phyloP scores from a whole-genome alignment of 768 basidiomycete species.

The Lactifluus hygrophoroides region DNA sequence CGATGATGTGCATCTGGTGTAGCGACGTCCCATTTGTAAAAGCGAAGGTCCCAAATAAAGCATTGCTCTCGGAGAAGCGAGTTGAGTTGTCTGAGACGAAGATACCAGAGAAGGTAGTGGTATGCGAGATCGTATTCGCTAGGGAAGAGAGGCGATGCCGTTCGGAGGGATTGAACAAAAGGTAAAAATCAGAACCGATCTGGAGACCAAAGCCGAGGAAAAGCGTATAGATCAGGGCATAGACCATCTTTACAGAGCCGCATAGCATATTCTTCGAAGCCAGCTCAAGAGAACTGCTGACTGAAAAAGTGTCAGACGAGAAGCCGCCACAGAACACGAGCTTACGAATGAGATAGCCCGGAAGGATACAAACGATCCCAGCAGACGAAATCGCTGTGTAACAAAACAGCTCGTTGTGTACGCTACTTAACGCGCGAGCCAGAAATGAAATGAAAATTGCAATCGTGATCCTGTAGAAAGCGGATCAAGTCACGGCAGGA shows the following conservation, averaged over 20 bases:
- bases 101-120: slow-evolving; percentile 47
- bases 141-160: slow-evolving; percentile 46
- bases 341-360: slow-evolving; percentile 76
- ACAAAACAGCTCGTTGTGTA: slow-evolving; percentile 67
- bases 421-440: slow-evolving; percentile 75
- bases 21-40: slow-evolving; percentile 48
- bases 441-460: slow-evolving; percentile 73
- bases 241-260: slow-evolving; percentile 79
- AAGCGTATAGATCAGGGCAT: slow-evolving; percentile 72
- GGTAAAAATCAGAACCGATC: slow-evolving; percentile 72
- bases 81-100: slow-evolving; percentile 53
- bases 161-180: slow-evolving; percentile 51
- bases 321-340: neutral
- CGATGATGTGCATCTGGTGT: slow-evolving; percentile 39
- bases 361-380: slow-evolving; percentile 77
- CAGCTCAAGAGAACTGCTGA: slow-evolving; percentile 72
- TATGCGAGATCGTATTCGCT: slow-evolving; percentile 40
- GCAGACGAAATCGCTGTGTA: slow-evolving; percentile 85
- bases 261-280: slow-evolving; percentile 77
- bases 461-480: slow-evolving; percentile 54
- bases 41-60: slow-evolving; percentile 51
- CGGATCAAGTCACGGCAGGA: neutral
- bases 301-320: slow-evolving; percentile 27
- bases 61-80: slow-evolving; percentile 31
- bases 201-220: slow-evolving; percentile 78